phyloP scores from a whole-genome alignment of 2,329 filamentous ascomycete genomes.

The Colletotrichum sp. region DNA sequence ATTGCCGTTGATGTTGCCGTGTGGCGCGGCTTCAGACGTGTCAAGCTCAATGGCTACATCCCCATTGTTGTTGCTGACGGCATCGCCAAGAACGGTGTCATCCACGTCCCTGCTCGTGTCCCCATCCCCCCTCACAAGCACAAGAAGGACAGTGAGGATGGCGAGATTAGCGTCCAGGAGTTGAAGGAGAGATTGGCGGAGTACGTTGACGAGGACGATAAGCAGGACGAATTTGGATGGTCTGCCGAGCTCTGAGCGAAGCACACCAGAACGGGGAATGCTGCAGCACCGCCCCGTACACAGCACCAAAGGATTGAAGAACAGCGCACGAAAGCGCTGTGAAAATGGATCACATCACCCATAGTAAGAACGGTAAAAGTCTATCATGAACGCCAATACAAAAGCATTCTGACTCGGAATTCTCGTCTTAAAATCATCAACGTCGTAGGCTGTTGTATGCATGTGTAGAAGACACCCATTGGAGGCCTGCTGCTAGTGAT shows the following conservation, averaged over 20 bases:
- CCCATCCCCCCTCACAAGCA: slow-evolving; percentile 75
- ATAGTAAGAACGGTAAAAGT: background rate
- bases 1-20: slow-evolving; percentile 74
- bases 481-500: background rate
- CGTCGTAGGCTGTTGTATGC: too few relatives aligned
- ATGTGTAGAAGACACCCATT: background rate
- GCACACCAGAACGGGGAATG: background rate
- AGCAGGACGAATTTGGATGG: background rate
- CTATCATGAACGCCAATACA: background rate
- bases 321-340: background rate
- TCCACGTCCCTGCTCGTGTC: slow-evolving; percentile 77
- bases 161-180: slow-evolving; percentile 63
- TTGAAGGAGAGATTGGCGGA: slow-evolving; percentile 60
- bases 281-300: background rate
- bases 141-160: slow-evolving; percentile 37
- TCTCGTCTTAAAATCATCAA: background rate
- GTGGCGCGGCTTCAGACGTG: slow-evolving; percentile 70
- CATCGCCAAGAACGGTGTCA: slow-evolving; percentile 78
- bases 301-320: accelerated
- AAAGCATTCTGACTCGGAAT: background rate
- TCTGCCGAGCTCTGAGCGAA: slow-evolving; percentile 5
- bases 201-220: slow-evolving; percentile 38
- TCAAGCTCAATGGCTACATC: slow-evolving; percentile 78
- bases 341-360: background rate
- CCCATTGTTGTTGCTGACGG: slow-evolving; percentile 72